These are phyloP conservation scores for Apiotrichum siamense DNA, from an alignment of 1,284 basidiomycete genomes.

Conservation along the genomic window DNA sequence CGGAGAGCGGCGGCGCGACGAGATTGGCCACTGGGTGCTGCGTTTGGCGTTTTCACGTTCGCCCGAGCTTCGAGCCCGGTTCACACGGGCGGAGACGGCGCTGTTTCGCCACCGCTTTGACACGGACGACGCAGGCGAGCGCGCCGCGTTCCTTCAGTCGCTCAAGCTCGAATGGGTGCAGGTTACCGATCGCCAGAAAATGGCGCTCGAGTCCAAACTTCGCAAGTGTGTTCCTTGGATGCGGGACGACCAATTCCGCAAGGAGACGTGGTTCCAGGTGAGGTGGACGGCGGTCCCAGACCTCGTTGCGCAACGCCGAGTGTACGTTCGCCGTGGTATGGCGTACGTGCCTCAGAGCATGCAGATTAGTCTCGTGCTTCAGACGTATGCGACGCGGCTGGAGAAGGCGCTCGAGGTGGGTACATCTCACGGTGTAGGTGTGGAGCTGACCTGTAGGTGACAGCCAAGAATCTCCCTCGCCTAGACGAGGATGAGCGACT, in stretches of 20 bases:
- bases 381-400: constrained; percentile 76
- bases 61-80: constrained; percentile 83
- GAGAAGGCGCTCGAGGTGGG: constrained; percentile 72
- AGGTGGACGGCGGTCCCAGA: constrained; percentile 89
- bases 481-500: constrained; percentile 93
- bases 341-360: constrained; percentile 83
- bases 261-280: constrained; percentile 50
- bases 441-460: constrained; percentile 54
- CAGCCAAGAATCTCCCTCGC: constrained; percentile 82
- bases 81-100: constrained; percentile 80
- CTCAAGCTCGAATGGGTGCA: constrained; percentile 70
- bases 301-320: constrained; percentile 76
- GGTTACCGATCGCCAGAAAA: not conserved
- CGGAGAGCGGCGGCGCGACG: constrained; percentile 72
- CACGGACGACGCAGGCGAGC: constrained; percentile 58
- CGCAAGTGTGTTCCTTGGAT: constrained; percentile 32
- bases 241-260: constrained; percentile 46
- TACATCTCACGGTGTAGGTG: not conserved
- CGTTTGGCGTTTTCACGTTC: constrained; percentile 85
- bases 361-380: constrained; percentile 79
- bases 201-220: constrained; percentile 37
- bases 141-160: constrained; percentile 65
- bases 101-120: constrained; percentile 84
- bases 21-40: constrained; percentile 90
- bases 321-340: constrained; percentile 73